Evolutionary conservation across 495 filamentous ascomycete species (phyloP).

Genomic region (Tuber borchii): DNA sequence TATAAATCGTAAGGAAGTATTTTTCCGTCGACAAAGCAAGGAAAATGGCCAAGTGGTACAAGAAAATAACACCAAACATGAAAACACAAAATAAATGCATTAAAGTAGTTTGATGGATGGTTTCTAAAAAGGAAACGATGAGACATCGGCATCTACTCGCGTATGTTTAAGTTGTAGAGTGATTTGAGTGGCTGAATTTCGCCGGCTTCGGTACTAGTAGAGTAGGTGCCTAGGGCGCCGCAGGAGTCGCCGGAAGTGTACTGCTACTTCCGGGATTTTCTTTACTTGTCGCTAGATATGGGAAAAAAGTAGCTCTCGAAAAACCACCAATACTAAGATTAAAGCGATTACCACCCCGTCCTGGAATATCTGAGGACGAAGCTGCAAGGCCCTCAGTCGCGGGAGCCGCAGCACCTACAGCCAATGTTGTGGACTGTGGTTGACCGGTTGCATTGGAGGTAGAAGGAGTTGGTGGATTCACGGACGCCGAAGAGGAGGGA

Average conservation of each 20-base stretch:
- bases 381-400: background rate
- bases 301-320: background rate
- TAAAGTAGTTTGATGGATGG: background rate
- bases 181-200: background rate
- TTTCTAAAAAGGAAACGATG: background rate
- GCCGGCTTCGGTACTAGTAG: background rate
- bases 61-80: background rate
- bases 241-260: background rate
- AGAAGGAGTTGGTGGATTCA: background rate
- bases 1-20: background rate
- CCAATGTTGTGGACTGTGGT: background rate
- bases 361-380: background rate
- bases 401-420: background rate
- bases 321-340: background rate
- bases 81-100: background rate
- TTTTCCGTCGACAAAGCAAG: background rate
- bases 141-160: background rate
- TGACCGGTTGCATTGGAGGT: background rate
- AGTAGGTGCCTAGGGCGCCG: background rate
- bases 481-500: background rate
- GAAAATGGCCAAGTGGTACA: background rate
- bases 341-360: background rate
- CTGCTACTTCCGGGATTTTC: background rate
- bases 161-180: background rate
- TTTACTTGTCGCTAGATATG: background rate